phyloP scores from a whole-genome alignment of 2,329 filamentous ascomycete genomes.

The Pseudogymnoascus sp. region DNA sequence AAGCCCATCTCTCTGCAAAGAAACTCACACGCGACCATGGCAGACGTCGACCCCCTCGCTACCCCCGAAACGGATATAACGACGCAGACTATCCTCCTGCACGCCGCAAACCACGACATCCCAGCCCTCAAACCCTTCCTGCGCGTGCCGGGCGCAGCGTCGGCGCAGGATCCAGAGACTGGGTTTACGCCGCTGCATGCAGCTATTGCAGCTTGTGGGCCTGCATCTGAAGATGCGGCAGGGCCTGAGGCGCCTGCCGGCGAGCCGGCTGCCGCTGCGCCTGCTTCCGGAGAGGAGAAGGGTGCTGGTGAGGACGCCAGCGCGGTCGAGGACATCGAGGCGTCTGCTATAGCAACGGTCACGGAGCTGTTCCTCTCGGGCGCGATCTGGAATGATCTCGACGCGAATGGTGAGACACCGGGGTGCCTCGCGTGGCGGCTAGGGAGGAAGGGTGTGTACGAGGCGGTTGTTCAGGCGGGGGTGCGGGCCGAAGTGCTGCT shows the following conservation, averaged over 20 bases:
- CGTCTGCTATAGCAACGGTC: slow-evolving; percentile 55
- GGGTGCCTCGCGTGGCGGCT: slow-evolving; percentile 74
- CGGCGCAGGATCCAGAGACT: slow-evolving; percentile 75
- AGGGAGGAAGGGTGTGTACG: slow-evolving; percentile 64
- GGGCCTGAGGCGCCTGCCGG: slow-evolving; percentile 23
- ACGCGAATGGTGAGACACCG: slow-evolving; percentile 78
- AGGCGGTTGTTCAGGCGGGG: slow-evolving; percentile 78
- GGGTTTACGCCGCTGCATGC: slow-evolving; percentile 85
- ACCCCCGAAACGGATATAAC: slow-evolving; percentile 18
- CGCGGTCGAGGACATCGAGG: slow-evolving; percentile 41
- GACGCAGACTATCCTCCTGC: slow-evolving; percentile 55
- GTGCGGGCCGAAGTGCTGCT: slow-evolving; percentile 85
- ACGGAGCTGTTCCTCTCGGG: slow-evolving; percentile 75
- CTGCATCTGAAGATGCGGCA: neutral
- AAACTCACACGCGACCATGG: neutral
- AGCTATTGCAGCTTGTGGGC: slow-evolving; percentile 68
- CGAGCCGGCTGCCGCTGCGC: slow-evolving; percentile 19
- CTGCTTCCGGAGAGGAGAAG: slow-evolving; percentile 14
- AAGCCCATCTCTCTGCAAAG: neutral
- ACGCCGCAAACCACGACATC: slow-evolving; percentile 52
- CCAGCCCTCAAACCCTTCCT: slow-evolving; percentile 26
- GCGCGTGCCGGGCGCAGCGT: slow-evolving; percentile 45
- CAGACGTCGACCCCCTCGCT: slow-evolving; percentile 20
- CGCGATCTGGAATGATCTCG: slow-evolving; percentile 96
- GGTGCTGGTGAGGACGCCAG: slow-evolving; percentile 26